Conservation (phyloP, 1,284 basidiomycete species). For the Cryptococcus sp. region DNA sequence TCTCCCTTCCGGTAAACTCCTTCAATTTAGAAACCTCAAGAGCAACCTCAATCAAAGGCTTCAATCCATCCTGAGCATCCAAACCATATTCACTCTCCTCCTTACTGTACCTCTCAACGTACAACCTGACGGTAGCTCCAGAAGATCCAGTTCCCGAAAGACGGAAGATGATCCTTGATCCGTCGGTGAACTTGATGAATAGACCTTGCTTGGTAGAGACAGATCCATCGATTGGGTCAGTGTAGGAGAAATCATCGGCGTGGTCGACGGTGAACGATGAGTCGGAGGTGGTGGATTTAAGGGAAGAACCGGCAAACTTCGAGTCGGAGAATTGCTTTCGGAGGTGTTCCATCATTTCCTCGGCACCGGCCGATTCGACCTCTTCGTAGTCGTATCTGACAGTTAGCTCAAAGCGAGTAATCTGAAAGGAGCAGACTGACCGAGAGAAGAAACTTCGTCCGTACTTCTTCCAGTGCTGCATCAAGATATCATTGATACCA, state of each 20-base stretch:
- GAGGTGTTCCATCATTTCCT: conserved; percentile 75
- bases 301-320: conserved; percentile 63
- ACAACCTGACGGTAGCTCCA: conserved; percentile 90
- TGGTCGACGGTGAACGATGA: conserved; percentile 74
- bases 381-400: conserved; percentile 93
- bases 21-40: conserved; percentile 76
- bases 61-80: conserved; percentile 81
- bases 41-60: conserved; percentile 93
- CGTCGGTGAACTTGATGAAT: conserved; percentile 85
- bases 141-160: conserved; percentile 92
- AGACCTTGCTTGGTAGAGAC: conserved; percentile 95
- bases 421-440: conserved; percentile 16
- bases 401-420: background rate
- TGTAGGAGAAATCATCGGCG: conserved; percentile 89
- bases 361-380: conserved; percentile 83
- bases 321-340: conserved; percentile 65
- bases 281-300: conserved; percentile 62
- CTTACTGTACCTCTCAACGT: conserved; percentile 88
- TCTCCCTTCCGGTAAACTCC: conserved; percentile 75
- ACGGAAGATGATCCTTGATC: conserved; percentile 90
- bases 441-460: conserved; percentile 97
- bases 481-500: conserved; percentile 84
- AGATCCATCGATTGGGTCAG: conserved; percentile 91
- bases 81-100: conserved; percentile 67
- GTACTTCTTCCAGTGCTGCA: conserved; percentile 84